Conservation (phyloP, 1,284 basidiomycete species). For the Leucoagaricus sp. region DNA sequence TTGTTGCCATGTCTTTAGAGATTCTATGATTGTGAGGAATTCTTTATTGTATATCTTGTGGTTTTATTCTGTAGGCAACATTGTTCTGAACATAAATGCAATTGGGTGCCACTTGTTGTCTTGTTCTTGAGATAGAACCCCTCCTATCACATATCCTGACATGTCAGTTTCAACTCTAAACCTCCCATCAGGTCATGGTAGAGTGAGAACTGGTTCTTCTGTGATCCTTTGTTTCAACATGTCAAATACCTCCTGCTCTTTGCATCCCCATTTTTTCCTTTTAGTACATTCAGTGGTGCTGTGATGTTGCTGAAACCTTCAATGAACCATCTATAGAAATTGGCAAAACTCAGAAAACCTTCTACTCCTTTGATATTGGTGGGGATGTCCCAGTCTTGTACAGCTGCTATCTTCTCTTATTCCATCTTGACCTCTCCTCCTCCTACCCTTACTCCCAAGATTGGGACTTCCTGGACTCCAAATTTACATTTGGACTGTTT, state of each 20-base stretch:
- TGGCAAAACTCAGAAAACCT: not conserved
- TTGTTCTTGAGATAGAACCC: constrained; percentile 8
- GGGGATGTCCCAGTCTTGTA: constrained; percentile 22
- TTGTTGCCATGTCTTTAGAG: constrained; percentile 39
- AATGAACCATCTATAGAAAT: constrained; percentile 37
- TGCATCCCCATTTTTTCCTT: constrained; percentile 4
- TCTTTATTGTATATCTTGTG: constrained; percentile 27
- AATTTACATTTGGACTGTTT: constrained; percentile 15
- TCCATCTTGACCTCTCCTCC: constrained; percentile 19
- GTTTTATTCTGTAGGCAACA: not conserved
- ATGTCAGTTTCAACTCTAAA: not conserved
- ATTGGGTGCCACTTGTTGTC: not conserved
- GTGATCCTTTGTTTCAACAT: constrained; percentile 22
- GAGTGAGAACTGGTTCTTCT: not conserved
- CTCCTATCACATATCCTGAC: constrained; percentile 1
- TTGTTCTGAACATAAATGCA: not conserved
- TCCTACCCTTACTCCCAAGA: constrained; percentile 7
- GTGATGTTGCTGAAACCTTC: constrained; percentile 30
- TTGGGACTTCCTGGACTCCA: constrained; percentile 4
- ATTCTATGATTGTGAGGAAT: constrained; percentile 37
- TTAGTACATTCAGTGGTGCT: constrained; percentile 17
- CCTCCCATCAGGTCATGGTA: not conserved
- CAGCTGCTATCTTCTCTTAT: constrained; percentile 19
- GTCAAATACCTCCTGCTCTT: constrained; percentile 13
- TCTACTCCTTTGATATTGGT: constrained; percentile 20